Base-by-base conservation (phyloP, 2,329 filamentous ascomycete species). In the Teratosphaeria gauchensis region DNA sequence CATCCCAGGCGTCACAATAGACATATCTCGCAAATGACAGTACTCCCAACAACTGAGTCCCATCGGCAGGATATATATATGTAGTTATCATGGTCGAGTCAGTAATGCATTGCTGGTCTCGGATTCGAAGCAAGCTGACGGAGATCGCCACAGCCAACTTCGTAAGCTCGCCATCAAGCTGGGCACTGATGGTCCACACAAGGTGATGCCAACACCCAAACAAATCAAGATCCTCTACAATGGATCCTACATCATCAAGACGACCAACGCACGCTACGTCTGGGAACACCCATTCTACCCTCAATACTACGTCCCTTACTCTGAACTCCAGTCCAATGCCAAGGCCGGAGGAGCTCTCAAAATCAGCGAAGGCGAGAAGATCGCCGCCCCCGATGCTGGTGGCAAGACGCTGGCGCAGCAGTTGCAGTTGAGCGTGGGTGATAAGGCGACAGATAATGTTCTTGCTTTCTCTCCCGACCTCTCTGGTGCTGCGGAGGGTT, bases 251-350 rank as follows among this genome's bases (percentile, higher is more conserved):
- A 68, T 75, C 52, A 61, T 69, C 59, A 64, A 68, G 51, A 74
- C 71, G 9, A 73, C 69, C 11, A 54, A 59, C 24, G 70, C 72
- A 14, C 35, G 63, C 16, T 70, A 68, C 60, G 72, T 74, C 19
- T 75, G 72, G 72, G 72, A 75, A 63, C 78, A 82, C 60, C 72
- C 75, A 1, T 75, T 69, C 57, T 82, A 80, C 64, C 64, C 66
- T 1, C 65, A 61, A 30, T 76, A 69, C 61, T 73, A 72, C 64
- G 54, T 73, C 8, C 69, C 70, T 2, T 31, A 38, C 28, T 48
- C 48, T 3, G 64, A 66, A 8, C 58, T 69, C 30, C 30, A 55
- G 6, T 31, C 21, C 4, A 53, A 28, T 51, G 53, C 9, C 59
- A 61, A 61, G 51, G 16, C 56, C 11, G 30, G 54, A 32, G 35